Percentiles rank a stretch among this genome's conserved stretches.
phyloP scores from a whole-genome alignment of 1,284 basidiomycete species.

The Meira nashicola region DNA sequence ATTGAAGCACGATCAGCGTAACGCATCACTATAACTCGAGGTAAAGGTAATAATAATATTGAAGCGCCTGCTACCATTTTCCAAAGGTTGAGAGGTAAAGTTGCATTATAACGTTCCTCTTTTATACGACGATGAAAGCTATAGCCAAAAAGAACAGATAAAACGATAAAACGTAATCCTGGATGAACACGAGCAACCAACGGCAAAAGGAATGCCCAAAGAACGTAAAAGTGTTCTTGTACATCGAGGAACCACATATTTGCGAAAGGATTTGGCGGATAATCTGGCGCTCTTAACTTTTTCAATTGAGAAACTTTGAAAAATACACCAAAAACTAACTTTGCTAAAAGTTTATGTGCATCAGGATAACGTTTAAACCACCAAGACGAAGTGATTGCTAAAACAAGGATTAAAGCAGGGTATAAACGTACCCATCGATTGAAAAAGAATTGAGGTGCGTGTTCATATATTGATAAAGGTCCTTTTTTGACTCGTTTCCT shows the following conservation, averaged over 20 bases:
- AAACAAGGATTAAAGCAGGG: not conserved
- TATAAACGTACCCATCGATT: constrained; percentile 1
- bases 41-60: not conserved
- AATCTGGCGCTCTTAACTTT: not conserved
- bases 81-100: constrained; percentile 3
- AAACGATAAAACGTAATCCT: not conserved
- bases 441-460: not conserved
- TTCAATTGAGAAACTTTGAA: not conserved
- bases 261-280: not conserved
- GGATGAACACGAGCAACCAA: not conserved
- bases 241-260: not conserved
- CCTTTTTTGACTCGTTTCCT: not conserved
- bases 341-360: not conserved
- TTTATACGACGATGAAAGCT: not conserved
- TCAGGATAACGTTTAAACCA: not conserved
- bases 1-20: not conserved
- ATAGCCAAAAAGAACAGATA: not conserved
- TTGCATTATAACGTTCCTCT: not conserved
- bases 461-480: not conserved
- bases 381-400: not conserved
- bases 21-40: not conserved
- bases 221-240: constrained; percentile 1
- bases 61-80: constrained; percentile 1
- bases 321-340: not conserved
- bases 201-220: not conserved